Evolutionary conservation across 1,284 basidiomycete species (phyloP).

Genomic region (Takashimella koratensis): DNA sequence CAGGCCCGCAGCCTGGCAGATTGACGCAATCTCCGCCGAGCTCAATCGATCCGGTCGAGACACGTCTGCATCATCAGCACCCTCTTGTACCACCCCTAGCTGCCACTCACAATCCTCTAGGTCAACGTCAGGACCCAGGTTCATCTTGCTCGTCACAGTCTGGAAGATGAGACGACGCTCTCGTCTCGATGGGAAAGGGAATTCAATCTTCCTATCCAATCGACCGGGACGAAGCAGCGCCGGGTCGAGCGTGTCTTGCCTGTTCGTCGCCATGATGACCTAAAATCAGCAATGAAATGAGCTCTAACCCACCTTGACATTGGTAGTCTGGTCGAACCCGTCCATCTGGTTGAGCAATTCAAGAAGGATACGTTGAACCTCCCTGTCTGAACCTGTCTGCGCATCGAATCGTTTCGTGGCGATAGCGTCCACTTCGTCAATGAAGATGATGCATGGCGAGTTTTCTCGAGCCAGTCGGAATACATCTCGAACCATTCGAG

Average conservation of each 20-base stretch:
- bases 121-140: slow-evolving; percentile 95
- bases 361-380: slow-evolving; percentile 98
- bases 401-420: slow-evolving; percentile 99
- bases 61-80: slow-evolving; percentile 64
- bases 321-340: slow-evolving; percentile 98
- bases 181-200: slow-evolving; percentile 87
- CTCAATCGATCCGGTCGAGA: slow-evolving; percentile 94
- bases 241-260: slow-evolving; percentile 93
- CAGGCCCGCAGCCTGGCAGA: slow-evolving; percentile 94
- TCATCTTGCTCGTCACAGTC: slow-evolving; percentile 97
- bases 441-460: slow-evolving; percentile 97
- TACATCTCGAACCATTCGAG: slow-evolving; percentile 99
- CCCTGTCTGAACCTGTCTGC: slow-evolving; percentile 97
- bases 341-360: slow-evolving; percentile 99
- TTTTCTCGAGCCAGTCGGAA: slow-evolving; percentile 98
- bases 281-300: slow-evolving; percentile 37
- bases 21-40: slow-evolving; percentile 91
- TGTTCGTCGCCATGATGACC: slow-evolving; percentile 99
- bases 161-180: slow-evolving; percentile 99
- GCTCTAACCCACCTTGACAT: slow-evolving; percentile 74
- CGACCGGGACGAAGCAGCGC: slow-evolving; percentile 96
- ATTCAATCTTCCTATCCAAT: slow-evolving; percentile 98
- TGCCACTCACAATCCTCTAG: slow-evolving; percentile 83
- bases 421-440: slow-evolving; percentile 99
- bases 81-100: neutral